phyloP scores from a whole-genome alignment of 306 rosid species.

The Malus asiatica region DNA sequence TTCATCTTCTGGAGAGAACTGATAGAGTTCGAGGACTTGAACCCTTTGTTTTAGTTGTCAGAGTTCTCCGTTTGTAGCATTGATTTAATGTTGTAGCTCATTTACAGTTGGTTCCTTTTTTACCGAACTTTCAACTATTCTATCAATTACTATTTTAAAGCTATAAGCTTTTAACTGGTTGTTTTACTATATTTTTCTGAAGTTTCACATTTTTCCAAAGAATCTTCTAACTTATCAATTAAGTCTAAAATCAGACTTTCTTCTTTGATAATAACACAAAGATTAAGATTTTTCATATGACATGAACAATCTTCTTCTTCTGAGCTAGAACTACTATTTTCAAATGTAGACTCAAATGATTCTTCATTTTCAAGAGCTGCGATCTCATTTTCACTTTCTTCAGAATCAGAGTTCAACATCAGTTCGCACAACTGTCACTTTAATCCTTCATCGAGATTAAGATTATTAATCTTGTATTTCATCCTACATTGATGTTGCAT shows the following conservation, averaged over 20 bases:
- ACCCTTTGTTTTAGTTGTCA: no score
- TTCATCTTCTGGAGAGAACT: no score
- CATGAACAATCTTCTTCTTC: not conserved
- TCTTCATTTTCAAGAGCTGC: not conserved
- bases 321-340: not conserved
- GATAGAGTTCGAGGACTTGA: no score
- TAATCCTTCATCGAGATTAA: not conserved
- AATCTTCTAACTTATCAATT: not conserved
- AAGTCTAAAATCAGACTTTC: not conserved
- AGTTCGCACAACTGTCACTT: not conserved
- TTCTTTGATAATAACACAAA: no score
- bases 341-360: not conserved
- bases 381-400: not conserved
- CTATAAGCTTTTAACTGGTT: not conserved
- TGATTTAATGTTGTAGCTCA: not conserved
- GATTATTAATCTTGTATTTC: not conserved
- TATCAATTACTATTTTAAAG: not conserved
- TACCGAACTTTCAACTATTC: not conserved
- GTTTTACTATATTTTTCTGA: not conserved
- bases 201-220: not conserved
- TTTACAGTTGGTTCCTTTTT: not conserved
- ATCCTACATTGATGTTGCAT: not conserved
- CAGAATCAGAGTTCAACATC: not conserved
- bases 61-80: no score
- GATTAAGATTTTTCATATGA: no score